These are phyloP conservation scores for Adansonia gregorii DNA, from an alignment of 441 rosid species.

Conservation along the genomic window DNA sequence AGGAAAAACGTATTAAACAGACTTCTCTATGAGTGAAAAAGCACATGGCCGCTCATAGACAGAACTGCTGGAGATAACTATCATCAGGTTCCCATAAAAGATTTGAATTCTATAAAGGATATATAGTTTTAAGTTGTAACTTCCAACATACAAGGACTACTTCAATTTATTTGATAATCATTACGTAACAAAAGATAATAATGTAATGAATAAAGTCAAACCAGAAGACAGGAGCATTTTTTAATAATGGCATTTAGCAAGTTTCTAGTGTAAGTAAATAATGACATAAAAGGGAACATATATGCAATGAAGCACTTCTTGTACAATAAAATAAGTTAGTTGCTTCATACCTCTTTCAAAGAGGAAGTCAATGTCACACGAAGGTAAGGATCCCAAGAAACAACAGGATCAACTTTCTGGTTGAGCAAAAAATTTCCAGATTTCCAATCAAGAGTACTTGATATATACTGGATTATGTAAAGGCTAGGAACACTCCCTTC, in stretches of 20 bases:
- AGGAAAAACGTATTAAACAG: background rate
- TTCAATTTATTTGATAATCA: background rate
- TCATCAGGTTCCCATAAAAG: background rate
- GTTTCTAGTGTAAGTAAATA: background rate
- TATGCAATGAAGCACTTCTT: background rate
- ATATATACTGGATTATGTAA: slow-evolving; percentile 77
- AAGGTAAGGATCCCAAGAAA: slow-evolving; percentile 71
- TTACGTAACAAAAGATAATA: background rate
- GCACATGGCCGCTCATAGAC: background rate
- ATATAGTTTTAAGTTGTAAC: background rate
- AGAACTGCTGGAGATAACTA: background rate
- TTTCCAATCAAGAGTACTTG: slow-evolving; percentile 83
- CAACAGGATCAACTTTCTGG: slow-evolving; percentile 73
- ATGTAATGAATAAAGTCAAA: background rate
- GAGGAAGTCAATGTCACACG: slow-evolving; percentile 58
- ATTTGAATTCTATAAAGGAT: slow-evolving; percentile 5
- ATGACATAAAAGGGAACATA: background rate
- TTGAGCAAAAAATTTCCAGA: slow-evolving; percentile 52
- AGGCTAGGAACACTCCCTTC: slow-evolving; percentile 69
- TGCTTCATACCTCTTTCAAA: slow-evolving; percentile 45
- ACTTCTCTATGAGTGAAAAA: background rate
- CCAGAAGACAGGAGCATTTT: background rate
- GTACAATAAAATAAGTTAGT: background rate
- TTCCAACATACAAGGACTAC: background rate
- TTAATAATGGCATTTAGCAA: background rate